These are phyloP conservation scores for Erysimum cheiranthoides DNA, from an alignment of 345 rosid species.

Conservation along the genomic window DNA sequence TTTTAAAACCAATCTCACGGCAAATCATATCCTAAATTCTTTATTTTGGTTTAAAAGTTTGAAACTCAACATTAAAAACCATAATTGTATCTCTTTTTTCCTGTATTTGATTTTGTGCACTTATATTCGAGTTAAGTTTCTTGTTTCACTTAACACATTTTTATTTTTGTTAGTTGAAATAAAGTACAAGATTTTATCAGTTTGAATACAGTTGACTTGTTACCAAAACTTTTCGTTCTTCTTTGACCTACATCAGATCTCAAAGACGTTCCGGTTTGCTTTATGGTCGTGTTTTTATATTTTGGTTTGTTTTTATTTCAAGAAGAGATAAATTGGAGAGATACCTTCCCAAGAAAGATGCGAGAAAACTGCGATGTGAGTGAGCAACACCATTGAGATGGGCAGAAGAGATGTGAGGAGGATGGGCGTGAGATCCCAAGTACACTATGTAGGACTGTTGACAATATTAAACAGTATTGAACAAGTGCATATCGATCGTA, in stretches of 20 bases:
- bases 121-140: background rate
- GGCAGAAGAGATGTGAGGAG: constrained; percentile 44
- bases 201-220: too few species aligned
- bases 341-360: constrained; percentile 61
- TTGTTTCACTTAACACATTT: background rate
- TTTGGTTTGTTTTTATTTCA: background rate
- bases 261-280: background rate
- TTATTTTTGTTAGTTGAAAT: background rate
- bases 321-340: background rate
- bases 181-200: too few species aligned
- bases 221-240: too few species aligned
- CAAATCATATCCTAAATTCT: background rate
- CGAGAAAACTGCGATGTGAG: constrained; percentile 61
- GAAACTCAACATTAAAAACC: too few species aligned
- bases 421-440: constrained; percentile 73
- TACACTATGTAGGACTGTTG: constrained; percentile 67
- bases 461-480: background rate
- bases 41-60: too few species aligned
- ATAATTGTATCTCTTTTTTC: background rate
- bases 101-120: background rate
- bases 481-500: constrained; percentile 1
- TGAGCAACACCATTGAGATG: constrained; percentile 46
- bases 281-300: background rate
- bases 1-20: background rate
- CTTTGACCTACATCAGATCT: background rate